These are phyloP conservation scores for Hypoxylon sp. DNA, from an alignment of 2,329 filamentous ascomycete species.

Conservation along the genomic window DNA sequence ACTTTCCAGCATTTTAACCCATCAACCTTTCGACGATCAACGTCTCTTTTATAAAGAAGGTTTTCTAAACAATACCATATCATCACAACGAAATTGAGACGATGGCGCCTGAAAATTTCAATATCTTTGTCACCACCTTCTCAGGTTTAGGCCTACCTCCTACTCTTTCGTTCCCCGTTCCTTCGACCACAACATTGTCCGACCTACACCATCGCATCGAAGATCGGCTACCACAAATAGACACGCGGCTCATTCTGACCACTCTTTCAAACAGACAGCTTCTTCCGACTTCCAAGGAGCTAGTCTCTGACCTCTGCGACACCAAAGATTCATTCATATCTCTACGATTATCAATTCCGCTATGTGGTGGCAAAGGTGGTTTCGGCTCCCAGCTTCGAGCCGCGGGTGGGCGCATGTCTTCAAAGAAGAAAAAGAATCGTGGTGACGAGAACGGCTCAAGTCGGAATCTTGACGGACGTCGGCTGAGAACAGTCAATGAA, in stretches of 20 bases:
- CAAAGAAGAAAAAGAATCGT: slow-evolving; percentile 87
- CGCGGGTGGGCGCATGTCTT: slow-evolving; percentile 97
- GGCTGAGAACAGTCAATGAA: slow-evolving; percentile 92
- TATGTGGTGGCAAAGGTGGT: slow-evolving; percentile 95
- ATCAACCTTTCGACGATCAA: slow-evolving; percentile 9
- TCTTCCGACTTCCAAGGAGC: slow-evolving; percentile 63
- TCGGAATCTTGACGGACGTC: slow-evolving; percentile 91
- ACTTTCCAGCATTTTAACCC: background rate
- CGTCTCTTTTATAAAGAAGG: slow-evolving; percentile 1
- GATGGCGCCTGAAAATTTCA: slow-evolving; percentile 75
- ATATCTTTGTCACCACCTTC: slow-evolving; percentile 88
- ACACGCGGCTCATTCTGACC: slow-evolving; percentile 79
- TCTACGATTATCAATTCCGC: slow-evolving; percentile 81
- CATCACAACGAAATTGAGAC: slow-evolving; percentile 36
- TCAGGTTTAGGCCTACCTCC: slow-evolving; percentile 84
- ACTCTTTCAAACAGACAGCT: slow-evolving; percentile 84
- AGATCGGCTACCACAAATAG: slow-evolving; percentile 71
- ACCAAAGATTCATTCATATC: slow-evolving; percentile 79
- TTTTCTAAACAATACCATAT: slow-evolving; percentile 9
- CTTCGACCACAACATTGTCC: slow-evolving; percentile 73
- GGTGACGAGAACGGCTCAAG: slow-evolving; percentile 90
- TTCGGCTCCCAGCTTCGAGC: slow-evolving; percentile 98
- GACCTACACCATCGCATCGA: slow-evolving; percentile 76
- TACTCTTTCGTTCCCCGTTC: slow-evolving; percentile 84
- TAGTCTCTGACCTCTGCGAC: slow-evolving; percentile 73